Evolutionary conservation across 495 filamentous ascomycete species (phyloP).

Genomic region (Evernia prunastri): DNA sequence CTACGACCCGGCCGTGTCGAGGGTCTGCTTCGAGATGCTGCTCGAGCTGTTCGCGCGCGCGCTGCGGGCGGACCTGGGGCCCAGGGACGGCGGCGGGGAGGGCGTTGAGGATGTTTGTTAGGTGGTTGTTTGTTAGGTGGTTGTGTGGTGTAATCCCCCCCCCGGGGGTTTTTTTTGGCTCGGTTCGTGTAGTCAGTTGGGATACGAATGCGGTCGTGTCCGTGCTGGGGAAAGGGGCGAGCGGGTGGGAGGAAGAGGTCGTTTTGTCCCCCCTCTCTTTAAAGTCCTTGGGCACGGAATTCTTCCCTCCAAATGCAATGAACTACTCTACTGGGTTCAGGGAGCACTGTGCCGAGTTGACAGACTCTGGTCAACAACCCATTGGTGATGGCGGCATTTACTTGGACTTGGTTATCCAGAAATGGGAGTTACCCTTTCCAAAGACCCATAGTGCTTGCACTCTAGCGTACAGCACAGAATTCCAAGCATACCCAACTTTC

Average conservation of each 20-base stretch:
- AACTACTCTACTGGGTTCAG: no score
- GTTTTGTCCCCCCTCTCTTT: no score
- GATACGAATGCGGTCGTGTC: no score
- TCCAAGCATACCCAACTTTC: background rate
- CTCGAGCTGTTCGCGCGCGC: slow-evolving; percentile 77
- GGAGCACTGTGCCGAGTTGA: no score
- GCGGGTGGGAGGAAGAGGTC: no score
- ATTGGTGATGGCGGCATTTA: background rate
- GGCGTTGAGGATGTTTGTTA: slow-evolving; percentile 34
- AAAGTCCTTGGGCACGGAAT: no score
- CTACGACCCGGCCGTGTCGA: slow-evolving; percentile 81
- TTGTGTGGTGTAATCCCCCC: no score
- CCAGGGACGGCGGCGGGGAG: slow-evolving; percentile 33
- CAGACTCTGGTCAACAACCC: no score
- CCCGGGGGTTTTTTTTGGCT: no score
- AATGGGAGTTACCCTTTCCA: background rate
- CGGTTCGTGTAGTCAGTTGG: no score
- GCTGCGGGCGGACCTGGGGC: slow-evolving; percentile 70
- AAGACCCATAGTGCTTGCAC: background rate
- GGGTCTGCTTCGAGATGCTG: slow-evolving; percentile 88
- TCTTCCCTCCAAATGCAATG: background rate
- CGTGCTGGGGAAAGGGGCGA: no score
- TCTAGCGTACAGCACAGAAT: background rate
- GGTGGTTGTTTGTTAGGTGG: no score
- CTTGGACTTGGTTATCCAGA: background rate